phyloP scores from a whole-genome alignment of 2,329 filamentous ascomycete species.

The Corinectria fuckeliana region DNA sequence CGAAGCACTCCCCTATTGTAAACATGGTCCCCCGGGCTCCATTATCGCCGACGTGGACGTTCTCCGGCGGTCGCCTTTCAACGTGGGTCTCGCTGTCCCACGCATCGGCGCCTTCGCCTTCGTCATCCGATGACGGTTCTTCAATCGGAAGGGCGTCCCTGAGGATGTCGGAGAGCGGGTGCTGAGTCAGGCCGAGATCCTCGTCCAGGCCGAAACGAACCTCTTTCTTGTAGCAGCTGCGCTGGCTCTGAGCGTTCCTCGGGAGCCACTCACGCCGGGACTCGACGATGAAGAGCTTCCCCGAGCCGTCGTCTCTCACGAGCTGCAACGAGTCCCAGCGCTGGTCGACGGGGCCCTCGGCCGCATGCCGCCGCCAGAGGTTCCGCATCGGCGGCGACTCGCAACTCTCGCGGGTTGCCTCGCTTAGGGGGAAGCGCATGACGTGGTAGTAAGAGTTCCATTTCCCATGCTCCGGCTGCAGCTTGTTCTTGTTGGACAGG shows the following conservation, averaged over 20 bases:
- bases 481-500: constrained; percentile 69
- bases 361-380: constrained; percentile 70
- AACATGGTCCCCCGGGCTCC: constrained; percentile 50
- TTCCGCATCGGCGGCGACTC: constrained; percentile 49
- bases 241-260: constrained; percentile 60
- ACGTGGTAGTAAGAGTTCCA: constrained; percentile 75
- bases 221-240: constrained; percentile 69
- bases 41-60: constrained; percentile 57
- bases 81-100: constrained; percentile 47
- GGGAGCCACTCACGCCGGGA: constrained; percentile 70
- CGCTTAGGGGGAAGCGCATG: constrained; percentile 64
- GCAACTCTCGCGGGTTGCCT: constrained; percentile 45
- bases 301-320: constrained; percentile 64
- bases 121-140: background rate
- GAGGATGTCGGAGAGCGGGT: constrained; percentile 12
- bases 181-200: background rate
- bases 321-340: constrained; percentile 74
- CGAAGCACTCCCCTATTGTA: constrained; percentile 59
- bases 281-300: constrained; percentile 68
- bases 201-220: constrained; percentile 50
- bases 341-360: constrained; percentile 75
- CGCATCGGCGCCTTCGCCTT: background rate
- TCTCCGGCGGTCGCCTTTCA: constrained; percentile 21
- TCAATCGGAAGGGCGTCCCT: background rate
- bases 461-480: constrained; percentile 67